A percentile compares a stretch with the other conserved stretches of the same genome.
phyloP scores from a whole-genome alignment of 805 yeast genomes.

The Starmerella cellae region DNA sequence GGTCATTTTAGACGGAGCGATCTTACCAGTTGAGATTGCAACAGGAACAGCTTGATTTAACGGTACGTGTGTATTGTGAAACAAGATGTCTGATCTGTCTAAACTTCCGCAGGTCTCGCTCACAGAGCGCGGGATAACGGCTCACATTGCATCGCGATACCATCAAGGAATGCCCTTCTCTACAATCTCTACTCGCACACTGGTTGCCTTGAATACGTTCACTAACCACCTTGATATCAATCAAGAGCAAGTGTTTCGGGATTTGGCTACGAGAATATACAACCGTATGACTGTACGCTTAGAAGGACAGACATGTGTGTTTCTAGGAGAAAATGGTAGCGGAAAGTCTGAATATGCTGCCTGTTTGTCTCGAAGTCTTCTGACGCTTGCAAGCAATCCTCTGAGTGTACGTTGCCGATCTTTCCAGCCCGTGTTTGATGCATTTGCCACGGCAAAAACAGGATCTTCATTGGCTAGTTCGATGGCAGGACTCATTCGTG shows the following conservation, averaged over 20 bases:
- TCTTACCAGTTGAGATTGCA: too few relatives aligned
- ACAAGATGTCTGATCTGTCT: constrained; percentile 28
- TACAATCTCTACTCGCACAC: constrained; percentile 28
- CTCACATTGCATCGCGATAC: constrained; percentile 33
- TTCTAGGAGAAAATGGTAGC: constrained; percentile 32
- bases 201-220: constrained; percentile 31
- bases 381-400: constrained; percentile 29
- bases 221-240: constrained; percentile 27
- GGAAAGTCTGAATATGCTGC: constrained; percentile 31
- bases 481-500: constrained; percentile 43
- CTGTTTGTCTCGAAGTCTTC: constrained; percentile 24
- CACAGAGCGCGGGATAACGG: constrained; percentile 31
- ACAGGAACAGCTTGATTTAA: too few relatives aligned
- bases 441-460: constrained; percentile 32
- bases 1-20: too few relatives aligned
- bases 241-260: constrained; percentile 28
- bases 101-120: constrained; percentile 27
- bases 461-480: constrained; percentile 30
- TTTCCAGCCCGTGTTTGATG: constrained; percentile 28
- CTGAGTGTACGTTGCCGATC: constrained; percentile 26
- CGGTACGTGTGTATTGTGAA: too few relatives aligned
- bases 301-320: constrained; percentile 30
- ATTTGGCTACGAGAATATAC: constrained; percentile 29
- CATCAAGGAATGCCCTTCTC: constrained; percentile 33
- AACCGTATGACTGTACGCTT: constrained; percentile 28